Base-by-base conservation (phyloP, 2,329 filamentous ascomycete species). In the Pseudopyrenochaeta lycopersici region DNA sequence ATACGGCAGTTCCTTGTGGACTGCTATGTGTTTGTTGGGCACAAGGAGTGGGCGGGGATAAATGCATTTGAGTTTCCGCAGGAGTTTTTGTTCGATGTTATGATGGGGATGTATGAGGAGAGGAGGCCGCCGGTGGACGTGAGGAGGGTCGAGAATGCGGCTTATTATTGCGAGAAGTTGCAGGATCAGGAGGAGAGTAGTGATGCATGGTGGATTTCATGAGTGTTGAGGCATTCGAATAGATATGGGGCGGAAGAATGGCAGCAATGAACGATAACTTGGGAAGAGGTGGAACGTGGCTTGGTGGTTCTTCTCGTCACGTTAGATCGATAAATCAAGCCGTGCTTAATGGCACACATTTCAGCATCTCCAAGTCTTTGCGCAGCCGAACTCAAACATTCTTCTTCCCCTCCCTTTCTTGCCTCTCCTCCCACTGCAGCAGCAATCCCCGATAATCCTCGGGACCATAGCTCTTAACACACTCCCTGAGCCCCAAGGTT, bases 361-460 rank as follows among this genome's bases (percentile, higher is more conserved):
- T n/a, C n/a, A n/a, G n/a, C n/a, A n/a, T n/a, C n/a, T n/a, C n/a
- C n/a, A n/a, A n/a, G n/a, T n/a, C n/a, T n/a, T n/a, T n/a, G n/a
- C n/a, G n/a, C n/a, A n/a, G n/a, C n/a, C n/a, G n/a, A n/a, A n/a
- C n/a, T n/a, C 54, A 46, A 3, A 49, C 7, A 14, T 12, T 50
- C 11, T 49, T 53, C 41, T 63, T 64, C 33, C 52, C 53, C 49
- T 62, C 61, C n/a, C 52, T 48, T 12, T 81, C 76, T 4, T 9
- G 9, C 40, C 27, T 42, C 23, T 11, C 2, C n/a, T 17, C 40
- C 14, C 27, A 2, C 48, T 66, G 66, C 21, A 46, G 48, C 12
- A 66, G 52, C 41, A 71, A 45, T 4, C 58, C 65, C n/a, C 27
- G 44, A 44, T 71, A 73, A 43, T 72, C 65, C n/a, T 54, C 39